Evolutionary conservation across 2,329 filamentous ascomycete genomes (phyloP).

Genomic region (Fusarium subtropicale): DNA sequence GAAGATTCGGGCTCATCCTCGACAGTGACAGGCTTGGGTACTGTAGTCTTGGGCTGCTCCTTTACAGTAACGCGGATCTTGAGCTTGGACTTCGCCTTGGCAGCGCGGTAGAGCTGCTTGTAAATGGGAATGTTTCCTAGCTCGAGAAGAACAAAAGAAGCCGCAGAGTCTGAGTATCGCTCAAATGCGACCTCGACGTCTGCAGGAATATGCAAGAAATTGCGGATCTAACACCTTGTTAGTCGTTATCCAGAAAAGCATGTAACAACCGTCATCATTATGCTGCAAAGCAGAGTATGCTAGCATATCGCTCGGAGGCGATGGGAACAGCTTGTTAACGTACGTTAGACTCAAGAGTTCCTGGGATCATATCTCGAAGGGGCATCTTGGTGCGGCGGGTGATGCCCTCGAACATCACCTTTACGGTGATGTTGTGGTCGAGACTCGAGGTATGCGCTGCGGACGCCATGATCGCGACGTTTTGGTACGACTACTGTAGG

Average conservation of each 20-base stretch:
- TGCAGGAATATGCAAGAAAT: slow-evolving; percentile 51
- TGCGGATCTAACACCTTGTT: slow-evolving; percentile 50
- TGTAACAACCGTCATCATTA: not conserved
- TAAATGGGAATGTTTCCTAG: slow-evolving; percentile 83
- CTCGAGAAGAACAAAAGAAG: slow-evolving; percentile 82
- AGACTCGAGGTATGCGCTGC: slow-evolving; percentile 37
- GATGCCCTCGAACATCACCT: slow-evolving; percentile 80
- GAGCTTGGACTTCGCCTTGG: slow-evolving; percentile 98
- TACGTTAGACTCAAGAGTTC: slow-evolving; percentile 85
- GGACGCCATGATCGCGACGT: slow-evolving; percentile 46
- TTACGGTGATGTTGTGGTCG: slow-evolving; percentile 75
- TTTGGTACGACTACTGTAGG: slow-evolving; percentile 8
- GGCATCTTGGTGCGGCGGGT: slow-evolving; percentile 90
- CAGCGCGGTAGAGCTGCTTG: slow-evolving; percentile 96
- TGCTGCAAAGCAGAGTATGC: not conserved
- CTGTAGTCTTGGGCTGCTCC: slow-evolving; percentile 39
- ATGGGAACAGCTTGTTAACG: slow-evolving; percentile 52
- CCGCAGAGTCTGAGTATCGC: slow-evolving; percentile 94
- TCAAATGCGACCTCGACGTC: slow-evolving; percentile 72
- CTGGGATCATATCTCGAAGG: slow-evolving; percentile 82
- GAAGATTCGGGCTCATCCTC: slow-evolving; percentile 62
- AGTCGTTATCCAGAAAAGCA: slow-evolving; percentile 7
- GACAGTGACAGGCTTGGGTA: slow-evolving; percentile 59
- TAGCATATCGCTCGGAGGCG: not conserved
- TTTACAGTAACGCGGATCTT: slow-evolving; percentile 78